phyloP scores from a whole-genome alignment of 495 filamentous ascomycete species.

The Massariosphaeria phaeospora region DNA sequence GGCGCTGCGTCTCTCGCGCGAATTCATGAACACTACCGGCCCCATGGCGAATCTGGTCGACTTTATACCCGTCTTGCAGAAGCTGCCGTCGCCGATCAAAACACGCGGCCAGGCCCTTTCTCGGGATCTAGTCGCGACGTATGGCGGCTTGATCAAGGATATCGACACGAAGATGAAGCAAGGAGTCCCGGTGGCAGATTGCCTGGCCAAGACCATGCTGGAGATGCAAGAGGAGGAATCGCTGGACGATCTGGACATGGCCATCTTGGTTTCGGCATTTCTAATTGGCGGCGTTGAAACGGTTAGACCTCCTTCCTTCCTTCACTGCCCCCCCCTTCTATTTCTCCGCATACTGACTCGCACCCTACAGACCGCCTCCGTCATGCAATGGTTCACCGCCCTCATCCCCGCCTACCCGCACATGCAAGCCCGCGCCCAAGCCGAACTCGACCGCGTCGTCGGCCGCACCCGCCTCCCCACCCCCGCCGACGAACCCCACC shows the following conservation, averaged over 20 bases:
- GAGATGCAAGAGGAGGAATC: background rate
- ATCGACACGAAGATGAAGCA: background rate
- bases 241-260: conserved; percentile 2
- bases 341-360: background rate
- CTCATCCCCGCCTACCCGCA: conserved; percentile 29
- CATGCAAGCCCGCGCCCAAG: conserved; percentile 34
- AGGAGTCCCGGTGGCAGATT: background rate
- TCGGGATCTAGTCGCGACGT: background rate
- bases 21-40: conserved; percentile 10
- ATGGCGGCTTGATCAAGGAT: conserved; percentile 5
- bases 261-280: background rate
- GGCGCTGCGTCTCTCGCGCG: background rate
- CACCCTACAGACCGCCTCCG: conserved; percentile 3
- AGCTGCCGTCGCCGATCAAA: background rate
- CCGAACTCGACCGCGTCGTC: conserved; percentile 36
- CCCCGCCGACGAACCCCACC: conserved; percentile 30
- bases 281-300: conserved; percentile 1
- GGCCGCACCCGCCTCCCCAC: conserved; percentile 32
- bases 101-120: background rate
- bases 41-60: conserved; percentile 10
- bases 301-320: too few relatives aligned
- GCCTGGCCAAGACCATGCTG: conserved; percentile 5
- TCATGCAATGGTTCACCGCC: conserved; percentile 9
- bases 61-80: conserved; percentile 1
- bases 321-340: background rate